Conservation (phyloP, 1,139 yeast genomes). For the Entelexis paramagnoliae region DNA sequence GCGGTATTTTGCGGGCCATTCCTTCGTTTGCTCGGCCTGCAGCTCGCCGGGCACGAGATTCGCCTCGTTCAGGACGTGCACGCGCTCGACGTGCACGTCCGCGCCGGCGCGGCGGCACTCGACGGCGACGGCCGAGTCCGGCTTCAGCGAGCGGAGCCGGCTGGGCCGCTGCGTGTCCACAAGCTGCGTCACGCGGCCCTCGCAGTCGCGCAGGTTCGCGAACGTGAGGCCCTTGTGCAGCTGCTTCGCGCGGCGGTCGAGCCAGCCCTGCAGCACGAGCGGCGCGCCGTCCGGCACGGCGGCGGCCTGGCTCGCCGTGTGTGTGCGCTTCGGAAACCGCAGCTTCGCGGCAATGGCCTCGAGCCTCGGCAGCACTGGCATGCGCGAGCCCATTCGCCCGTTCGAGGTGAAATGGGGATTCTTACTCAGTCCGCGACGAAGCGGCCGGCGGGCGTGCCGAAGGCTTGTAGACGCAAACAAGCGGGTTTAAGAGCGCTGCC, state of each 20-base stretch:
- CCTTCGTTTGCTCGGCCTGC: slow-evolving; percentile 36
- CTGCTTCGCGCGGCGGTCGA: slow-evolving; percentile 60
- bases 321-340: slow-evolving; percentile 18
- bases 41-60: slow-evolving; percentile 61
- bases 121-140: slow-evolving; percentile 71
- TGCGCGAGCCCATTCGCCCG: neutral
- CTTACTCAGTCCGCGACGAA: neutral
- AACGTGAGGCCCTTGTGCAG: slow-evolving; percentile 50
- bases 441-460: neutral
- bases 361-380: slow-evolving; percentile 8
- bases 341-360: slow-evolving; percentile 15
- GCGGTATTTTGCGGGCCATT: slow-evolving; percentile 68
- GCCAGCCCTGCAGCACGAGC: slow-evolving; percentile 53
- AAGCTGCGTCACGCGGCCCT: slow-evolving; percentile 60
- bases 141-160: slow-evolving; percentile 42
- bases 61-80: slow-evolving; percentile 56
- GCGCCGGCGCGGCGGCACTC: slow-evolving; percentile 38
- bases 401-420: neutral
- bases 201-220: slow-evolving; percentile 61
- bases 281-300: neutral
- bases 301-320: neutral
- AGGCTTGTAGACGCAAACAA: neutral
- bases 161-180: slow-evolving; percentile 43
- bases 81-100: slow-evolving; percentile 46
- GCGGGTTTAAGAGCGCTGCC: too few species aligned